A percentile compares a stretch with the other conserved stretches of the same genome.
Conservation (phyloP, 768 basidiomycete genomes). For the Boletus barrowsii region DNA sequence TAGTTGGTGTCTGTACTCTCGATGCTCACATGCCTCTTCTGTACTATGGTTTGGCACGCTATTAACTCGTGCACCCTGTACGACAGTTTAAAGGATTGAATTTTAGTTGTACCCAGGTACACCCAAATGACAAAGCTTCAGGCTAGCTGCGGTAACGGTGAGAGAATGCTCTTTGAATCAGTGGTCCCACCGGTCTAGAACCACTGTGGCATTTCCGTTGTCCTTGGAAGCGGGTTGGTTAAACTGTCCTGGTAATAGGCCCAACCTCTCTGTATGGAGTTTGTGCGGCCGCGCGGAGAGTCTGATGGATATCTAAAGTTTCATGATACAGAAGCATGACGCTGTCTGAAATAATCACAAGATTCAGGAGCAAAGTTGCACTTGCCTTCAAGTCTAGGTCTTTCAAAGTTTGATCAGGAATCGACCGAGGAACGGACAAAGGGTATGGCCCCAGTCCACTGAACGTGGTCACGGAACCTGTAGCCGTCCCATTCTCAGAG, state of each 20-base stretch:
- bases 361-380: neutral
- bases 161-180: too few relatives aligned
- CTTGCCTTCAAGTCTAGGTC: neutral
- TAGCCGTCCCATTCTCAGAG: neutral
- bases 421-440: neutral
- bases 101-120: too few relatives aligned
- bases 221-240: neutral
- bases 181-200: neutral
- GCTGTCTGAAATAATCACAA: neutral
- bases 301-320: neutral
- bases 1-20: conserved; percentile 13
- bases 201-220: neutral
- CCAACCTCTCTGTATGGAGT: conserved; percentile 2
- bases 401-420: neutral
- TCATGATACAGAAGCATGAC: neutral
- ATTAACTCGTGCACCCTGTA: neutral
- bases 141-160: too few relatives aligned
- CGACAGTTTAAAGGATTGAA: too few relatives aligned
- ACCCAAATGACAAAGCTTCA: too few relatives aligned
- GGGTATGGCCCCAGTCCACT: neutral
- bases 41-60: conserved; percentile 2
- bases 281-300: conserved; percentile 6
- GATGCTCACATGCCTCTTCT: neutral
- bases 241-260: neutral
- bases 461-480: neutral